These are phyloP conservation scores for Daedaleopsis sinensis DNA, from an alignment of 768 basidiomycete genomes.

Conservation along the genomic window DNA sequence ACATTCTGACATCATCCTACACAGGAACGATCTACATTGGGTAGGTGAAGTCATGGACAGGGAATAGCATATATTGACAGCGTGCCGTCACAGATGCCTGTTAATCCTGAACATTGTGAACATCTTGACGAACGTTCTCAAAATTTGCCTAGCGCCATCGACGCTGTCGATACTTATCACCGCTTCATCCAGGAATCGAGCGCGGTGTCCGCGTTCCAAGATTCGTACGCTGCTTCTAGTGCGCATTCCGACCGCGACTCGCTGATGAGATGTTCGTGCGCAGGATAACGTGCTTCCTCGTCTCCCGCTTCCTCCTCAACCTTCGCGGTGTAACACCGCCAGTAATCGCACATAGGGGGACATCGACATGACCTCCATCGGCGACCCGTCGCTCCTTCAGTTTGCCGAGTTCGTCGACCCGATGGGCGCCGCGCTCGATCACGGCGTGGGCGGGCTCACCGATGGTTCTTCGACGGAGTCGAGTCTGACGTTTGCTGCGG, in stretches of 20 bases:
- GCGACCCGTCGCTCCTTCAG: constrained; percentile 9
- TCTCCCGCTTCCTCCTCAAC: constrained; percentile 17
- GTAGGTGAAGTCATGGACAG: not conserved
- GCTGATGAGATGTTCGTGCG: not conserved
- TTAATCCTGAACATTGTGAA: not conserved
- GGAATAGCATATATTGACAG: too few species aligned
- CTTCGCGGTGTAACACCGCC: constrained; percentile 3
- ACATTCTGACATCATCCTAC: not conserved
- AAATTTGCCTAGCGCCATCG: not conserved
- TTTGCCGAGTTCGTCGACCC: constrained; percentile 13
- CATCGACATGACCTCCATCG: not conserved
- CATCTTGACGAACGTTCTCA: constrained; percentile 5
- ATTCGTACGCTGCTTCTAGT: constrained; percentile 1
- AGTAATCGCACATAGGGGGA: not conserved
- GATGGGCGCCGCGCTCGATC: constrained; percentile 10
- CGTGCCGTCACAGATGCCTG: too few species aligned
- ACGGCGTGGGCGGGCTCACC: not conserved
- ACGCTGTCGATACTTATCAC: too few species aligned
- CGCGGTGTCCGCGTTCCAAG: constrained; percentile 14
- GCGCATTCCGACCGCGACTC: not conserved
- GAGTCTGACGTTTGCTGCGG: too few species aligned
- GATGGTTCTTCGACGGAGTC: not conserved
- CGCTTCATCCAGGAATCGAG: not conserved
- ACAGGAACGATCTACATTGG: too few species aligned
- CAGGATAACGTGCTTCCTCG: constrained; percentile 16